Evolutionary conservation across 192 early-diverging fungal species (phyloP), one percentile per base, ranked within the genome.

Genomic region (Dissophora ornata): DNA sequence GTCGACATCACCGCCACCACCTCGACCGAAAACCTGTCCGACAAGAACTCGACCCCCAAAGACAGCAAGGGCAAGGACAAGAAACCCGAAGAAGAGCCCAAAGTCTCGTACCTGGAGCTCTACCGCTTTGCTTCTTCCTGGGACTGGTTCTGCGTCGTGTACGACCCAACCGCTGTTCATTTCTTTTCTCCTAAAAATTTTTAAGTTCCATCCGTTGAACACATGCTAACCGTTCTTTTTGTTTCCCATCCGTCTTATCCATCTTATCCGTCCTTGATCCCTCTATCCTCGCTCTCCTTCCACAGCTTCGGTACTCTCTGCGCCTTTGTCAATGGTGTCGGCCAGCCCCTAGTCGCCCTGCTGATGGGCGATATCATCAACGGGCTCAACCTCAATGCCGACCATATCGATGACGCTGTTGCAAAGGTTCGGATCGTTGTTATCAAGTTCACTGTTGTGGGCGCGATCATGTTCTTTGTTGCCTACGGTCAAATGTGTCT

Each of bases 41-140:
- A 71, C 10, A 57, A 57, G 29, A 18, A n/a, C 19, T 58, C 15
- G 22, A 26, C n/a, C n/a, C n/a, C n/a, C n/a, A n/a, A n/a, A n/a
- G n/a, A n/a, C 8, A 21, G 40, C 21, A 57, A 69, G 26, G 40
- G 18, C n/a, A 64, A 59, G 28, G 57, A 34, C 15, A 32, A 79
- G 15, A 82, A 83, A 41, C 36, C 25, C 2, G 71, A 83, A n/a
- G 80, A 81, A 51, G 52, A 74, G 38, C 85, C 85, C 13, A 40
- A 81, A 46, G 81, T 93, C 3, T 68, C 87, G 4, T 67, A 91
- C 30, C 25, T 84, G 18, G 68, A 88, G 70, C 80, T 96, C 12
- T 94, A 87, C 61, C 85, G 90, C 21, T 96, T 91, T 66, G 87
- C 91, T 1, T 84, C 88, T 26, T 40, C 71, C 1, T 36, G 63